Evolutionary conservation across 306 rosid species (phyloP), one percentile per base, ranked within the genome.

Genomic region (Sesbania bispinosa): DNA sequence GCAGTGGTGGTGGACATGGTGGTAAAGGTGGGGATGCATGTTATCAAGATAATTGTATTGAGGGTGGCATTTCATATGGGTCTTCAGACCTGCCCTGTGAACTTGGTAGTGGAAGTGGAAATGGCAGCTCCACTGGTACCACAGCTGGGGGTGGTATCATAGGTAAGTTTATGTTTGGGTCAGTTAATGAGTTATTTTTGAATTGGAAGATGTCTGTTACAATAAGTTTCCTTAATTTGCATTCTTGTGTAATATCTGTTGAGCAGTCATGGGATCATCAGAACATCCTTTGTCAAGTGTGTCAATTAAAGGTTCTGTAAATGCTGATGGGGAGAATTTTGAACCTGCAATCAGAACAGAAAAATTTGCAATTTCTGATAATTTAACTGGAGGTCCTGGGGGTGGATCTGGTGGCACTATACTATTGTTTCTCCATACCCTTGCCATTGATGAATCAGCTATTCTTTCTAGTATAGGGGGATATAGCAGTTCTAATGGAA

Each of bases 1-100:
- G 95, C 65, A 95, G 99, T 89, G 99, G 99, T 21, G 99, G 87
- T 64, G 99, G 99, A 74, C 89, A 95, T 89, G 99, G 99, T 27
- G 99, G 99, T 77, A 86, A 65, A 62, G 99, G 99, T 69, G 99
- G 99, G 67, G 48, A 20, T 20, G 99, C 92, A 39, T 89, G 96
- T 62, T 68, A 43, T 32, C 20, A 85, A 46, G 73, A 62, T 76
- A 24, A 23, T 68, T 86, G 88, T 74, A 65, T 92, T 46, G 64
- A 79, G 27, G 99, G 99, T 73, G 99, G 99, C 73, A 77, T 71
- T 69, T 72, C 99, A 61, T 95, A 91, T 82, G 99, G 99, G 54
- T 82, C 61, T 83, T 86, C 79, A 11, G 46, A 76, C 67, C 77
- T 92, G 71, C 99, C 99, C 67, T 95, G 99, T 82, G 99, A 92